These are phyloP conservation scores for Ligustrum vulgare DNA, from an alignment of 257 asterid genomes.

Conservation along the genomic window DNA sequence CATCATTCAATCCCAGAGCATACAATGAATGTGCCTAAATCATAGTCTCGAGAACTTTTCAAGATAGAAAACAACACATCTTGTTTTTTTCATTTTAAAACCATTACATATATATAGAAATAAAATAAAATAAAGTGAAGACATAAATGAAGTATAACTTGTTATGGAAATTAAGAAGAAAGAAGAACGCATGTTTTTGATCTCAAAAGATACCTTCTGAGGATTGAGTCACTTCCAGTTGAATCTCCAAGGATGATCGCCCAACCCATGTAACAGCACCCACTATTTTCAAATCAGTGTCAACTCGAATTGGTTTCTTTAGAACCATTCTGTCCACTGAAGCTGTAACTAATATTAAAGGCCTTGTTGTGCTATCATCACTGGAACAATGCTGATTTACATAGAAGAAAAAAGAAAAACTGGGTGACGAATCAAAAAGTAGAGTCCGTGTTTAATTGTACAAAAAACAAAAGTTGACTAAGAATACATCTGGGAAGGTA, in stretches of 20 bases:
- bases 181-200: not conserved
- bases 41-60: not conserved
- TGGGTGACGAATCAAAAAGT: not conserved
- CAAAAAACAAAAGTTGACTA: not conserved
- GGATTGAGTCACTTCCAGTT: constrained; percentile 71
- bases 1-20: not conserved
- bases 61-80: not conserved
- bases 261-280: constrained; percentile 99
- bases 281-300: constrained; percentile 58
- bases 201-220: constrained; percentile 48
- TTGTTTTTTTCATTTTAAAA: not conserved
- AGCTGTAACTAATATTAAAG: constrained; percentile 80
- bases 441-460: not conserved
- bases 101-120: constrained; percentile 5
- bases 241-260: constrained; percentile 91
- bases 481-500: not conserved
- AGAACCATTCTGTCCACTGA: constrained; percentile 91
- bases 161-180: not conserved
- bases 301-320: constrained; percentile 65
- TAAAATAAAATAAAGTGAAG: not conserved
- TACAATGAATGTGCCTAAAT: not conserved
- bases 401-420: constrained; percentile 7
- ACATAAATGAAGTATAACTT: not conserved
- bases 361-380: constrained; percentile 66
- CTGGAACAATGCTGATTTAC: constrained; percentile 69